These are phyloP conservation scores for Cucurbitaria berberidis DNA, from an alignment of 2,329 filamentous ascomycete species.

Conservation along the genomic window DNA sequence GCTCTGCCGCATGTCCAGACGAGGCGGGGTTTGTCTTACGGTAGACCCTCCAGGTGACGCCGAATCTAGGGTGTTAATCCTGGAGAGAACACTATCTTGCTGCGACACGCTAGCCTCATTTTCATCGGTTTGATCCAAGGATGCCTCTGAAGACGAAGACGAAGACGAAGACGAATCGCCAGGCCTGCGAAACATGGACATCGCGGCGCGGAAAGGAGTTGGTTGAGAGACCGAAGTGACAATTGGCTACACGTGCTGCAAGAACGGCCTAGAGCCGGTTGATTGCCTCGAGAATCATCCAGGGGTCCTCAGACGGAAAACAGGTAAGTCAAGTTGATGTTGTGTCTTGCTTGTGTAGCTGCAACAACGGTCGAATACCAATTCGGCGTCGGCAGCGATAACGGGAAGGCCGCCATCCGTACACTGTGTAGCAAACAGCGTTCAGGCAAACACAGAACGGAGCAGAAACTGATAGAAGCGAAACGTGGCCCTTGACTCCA, in stretches of 20 bases:
- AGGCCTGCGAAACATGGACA: conserved; percentile 45
- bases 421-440: no score
- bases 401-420: conserved; percentile 33
- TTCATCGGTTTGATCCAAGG: conserved; percentile 28
- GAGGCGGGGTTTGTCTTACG: conserved; percentile 14
- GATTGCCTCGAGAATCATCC: conserved; percentile 1
- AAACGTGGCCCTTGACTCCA: conserved; percentile 36
- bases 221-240: neutral
- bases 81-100: conserved; percentile 30
- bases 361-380: conserved; percentile 27
- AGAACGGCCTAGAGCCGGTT: conserved; percentile 1
- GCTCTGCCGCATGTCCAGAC: conserved; percentile 23
- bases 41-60: conserved; percentile 20
- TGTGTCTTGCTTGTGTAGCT: conserved; percentile 20
- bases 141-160: conserved; percentile 37
- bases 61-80: conserved; percentile 39
- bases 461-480: conserved; percentile 38
- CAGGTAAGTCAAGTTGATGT: conserved; percentile 8
- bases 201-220: conserved; percentile 9
- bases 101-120: conserved; percentile 19
- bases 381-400: conserved; percentile 27
- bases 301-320: conserved; percentile 1
- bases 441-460: conserved; percentile 34
- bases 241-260: neutral
- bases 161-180: conserved; percentile 42